phyloP scores from a whole-genome alignment of 2,329 filamentous ascomycete species.

The Exophiala dermatitidis region DNA sequence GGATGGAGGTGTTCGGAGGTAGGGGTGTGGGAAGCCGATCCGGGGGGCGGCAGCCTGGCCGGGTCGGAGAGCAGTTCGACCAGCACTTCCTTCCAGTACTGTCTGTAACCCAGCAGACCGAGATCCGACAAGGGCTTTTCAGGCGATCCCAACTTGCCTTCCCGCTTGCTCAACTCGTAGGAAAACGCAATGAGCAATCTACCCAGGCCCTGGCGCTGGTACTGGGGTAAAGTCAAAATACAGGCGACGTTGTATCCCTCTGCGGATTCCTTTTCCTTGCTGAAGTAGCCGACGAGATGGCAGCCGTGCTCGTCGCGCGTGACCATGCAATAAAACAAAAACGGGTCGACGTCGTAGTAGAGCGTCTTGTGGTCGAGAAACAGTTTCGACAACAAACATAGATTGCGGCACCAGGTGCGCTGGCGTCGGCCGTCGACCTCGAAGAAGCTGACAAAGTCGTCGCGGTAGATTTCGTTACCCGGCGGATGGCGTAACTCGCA shows the following conservation, averaged over 20 bases:
- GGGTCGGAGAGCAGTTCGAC: constrained; percentile 74
- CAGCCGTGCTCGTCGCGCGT: constrained; percentile 94
- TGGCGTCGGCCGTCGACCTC: constrained; percentile 97
- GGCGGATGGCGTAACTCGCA: constrained; percentile 88
- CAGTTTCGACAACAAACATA: constrained; percentile 89
- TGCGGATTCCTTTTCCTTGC: constrained; percentile 94
- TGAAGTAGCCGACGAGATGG: constrained; percentile 98
- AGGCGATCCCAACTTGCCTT: constrained; percentile 88
- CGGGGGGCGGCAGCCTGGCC: constrained; percentile 44
- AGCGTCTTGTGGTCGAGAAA: constrained; percentile 97
- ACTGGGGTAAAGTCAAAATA: constrained; percentile 93
- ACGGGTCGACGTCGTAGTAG: constrained; percentile 75
- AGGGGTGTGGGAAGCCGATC: constrained; percentile 22
- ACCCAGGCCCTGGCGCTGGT: constrained; percentile 90
- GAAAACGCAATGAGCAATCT: constrained; percentile 92
- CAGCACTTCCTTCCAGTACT: constrained; percentile 96
- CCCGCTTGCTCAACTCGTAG: constrained; percentile 91
- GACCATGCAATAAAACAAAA: constrained; percentile 87
- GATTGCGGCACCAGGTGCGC: constrained; percentile 96
- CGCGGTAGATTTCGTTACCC: constrained; percentile 94
- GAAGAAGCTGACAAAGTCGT: constrained; percentile 86
- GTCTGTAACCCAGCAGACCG: constrained; percentile 85
- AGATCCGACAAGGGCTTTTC: constrained; percentile 95
- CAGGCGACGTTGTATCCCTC: constrained; percentile 98
- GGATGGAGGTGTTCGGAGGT: constrained; percentile 24